These are phyloP conservation scores for Senna siamea DNA, from an alignment of 306 rosid genomes.

Conservation along the genomic window DNA sequence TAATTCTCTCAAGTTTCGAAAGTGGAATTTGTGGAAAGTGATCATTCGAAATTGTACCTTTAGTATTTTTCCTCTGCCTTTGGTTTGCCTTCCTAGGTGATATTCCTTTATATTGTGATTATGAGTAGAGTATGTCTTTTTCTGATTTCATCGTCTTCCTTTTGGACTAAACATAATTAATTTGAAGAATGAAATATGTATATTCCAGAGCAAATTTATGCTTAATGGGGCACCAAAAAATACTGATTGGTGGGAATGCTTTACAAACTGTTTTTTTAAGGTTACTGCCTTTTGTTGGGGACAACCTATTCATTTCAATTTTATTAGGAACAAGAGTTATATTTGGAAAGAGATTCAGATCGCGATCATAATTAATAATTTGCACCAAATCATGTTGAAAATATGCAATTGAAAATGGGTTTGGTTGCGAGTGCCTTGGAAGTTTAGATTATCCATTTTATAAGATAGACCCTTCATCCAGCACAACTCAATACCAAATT, in stretches of 20 bases:
- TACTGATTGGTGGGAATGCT: neutral
- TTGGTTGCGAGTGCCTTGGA: too few relatives aligned
- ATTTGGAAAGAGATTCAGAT: neutral
- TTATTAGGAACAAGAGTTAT: neutral
- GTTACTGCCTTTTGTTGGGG: neutral
- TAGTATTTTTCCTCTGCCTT: neutral
- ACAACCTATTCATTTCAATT: neutral
- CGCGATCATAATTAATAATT: too few relatives aligned
- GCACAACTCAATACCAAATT: too few relatives aligned
- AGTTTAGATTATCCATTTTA: too few relatives aligned
- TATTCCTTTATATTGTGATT: neutral
- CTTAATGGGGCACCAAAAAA: neutral
- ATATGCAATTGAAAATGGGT: too few relatives aligned
- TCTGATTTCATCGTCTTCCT: neutral
- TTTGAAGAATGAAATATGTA: neutral
- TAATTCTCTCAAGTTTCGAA: constrained; percentile 31
- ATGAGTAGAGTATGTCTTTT: neutral
- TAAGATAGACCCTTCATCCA: too few relatives aligned
- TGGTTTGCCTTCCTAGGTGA: neutral
- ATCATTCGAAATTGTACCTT: constrained; percentile 10
- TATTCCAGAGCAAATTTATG: neutral
- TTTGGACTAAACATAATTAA: neutral
- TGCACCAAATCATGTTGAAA: too few relatives aligned
- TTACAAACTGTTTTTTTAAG: neutral
- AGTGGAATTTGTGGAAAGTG: constrained; percentile 31